phyloP scores from a whole-genome alignment of 2,329 filamentous ascomycete genomes.

The Cladosporium austrohemisphaericum region DNA sequence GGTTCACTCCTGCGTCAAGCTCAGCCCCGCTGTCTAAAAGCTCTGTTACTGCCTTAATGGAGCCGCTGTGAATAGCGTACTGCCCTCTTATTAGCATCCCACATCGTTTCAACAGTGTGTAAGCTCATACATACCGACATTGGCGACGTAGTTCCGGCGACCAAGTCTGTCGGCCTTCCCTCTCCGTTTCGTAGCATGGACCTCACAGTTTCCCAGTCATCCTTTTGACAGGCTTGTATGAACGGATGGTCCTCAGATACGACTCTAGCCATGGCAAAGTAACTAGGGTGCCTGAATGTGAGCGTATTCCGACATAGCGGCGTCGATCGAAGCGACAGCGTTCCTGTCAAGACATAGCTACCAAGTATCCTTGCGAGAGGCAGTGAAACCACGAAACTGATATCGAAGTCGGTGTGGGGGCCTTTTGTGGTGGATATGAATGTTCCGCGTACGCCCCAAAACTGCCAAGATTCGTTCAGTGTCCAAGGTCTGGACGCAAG shows the following conservation, averaged over 20 bases:
- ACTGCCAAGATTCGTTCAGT: not conserved
- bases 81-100: not conserved
- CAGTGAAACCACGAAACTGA: not conserved
- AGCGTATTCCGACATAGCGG: not conserved
- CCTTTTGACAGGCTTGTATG: not conserved
- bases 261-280: not conserved
- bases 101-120: not conserved
- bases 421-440: not conserved
- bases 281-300: not conserved
- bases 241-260: not conserved
- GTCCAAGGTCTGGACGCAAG: not conserved
- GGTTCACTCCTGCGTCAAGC: constrained; percentile 21
- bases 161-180: not conserved
- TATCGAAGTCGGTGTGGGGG: not conserved
- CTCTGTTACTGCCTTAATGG: constrained; percentile 15
- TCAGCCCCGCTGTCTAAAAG: constrained; percentile 19
- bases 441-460: not conserved
- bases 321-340: not conserved
- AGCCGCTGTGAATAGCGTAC: not conserved
- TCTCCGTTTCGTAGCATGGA: constrained; percentile 1
- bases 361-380: not conserved
- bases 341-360: not conserved
- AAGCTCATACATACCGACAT: not conserved
- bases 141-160: not conserved
- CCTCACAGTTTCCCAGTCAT: not conserved